phyloP scores from a whole-genome alignment of 805 yeast species.

The Yamadazyma philogaea region DNA sequence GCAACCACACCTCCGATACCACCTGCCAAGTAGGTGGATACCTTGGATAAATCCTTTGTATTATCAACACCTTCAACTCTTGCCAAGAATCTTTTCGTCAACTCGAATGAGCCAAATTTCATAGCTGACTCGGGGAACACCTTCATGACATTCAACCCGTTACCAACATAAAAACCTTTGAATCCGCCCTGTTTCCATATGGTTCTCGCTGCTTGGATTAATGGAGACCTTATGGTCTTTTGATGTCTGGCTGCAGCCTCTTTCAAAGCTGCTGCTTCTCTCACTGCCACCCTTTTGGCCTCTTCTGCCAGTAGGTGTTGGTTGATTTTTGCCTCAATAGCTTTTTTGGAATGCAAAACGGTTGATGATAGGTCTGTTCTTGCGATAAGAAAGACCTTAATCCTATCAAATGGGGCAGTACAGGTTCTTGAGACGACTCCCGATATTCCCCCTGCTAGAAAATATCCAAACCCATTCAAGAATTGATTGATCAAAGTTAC shows the following conservation, averaged over 20 bases:
- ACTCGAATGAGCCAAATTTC: constrained; percentile 94
- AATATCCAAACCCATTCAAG: constrained; percentile 82
- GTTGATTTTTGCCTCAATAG: constrained; percentile 19
- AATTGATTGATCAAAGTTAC: constrained; percentile 78
- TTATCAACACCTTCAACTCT: constrained; percentile 72
- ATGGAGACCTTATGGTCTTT: constrained; percentile 63
- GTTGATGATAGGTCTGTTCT: constrained; percentile 79
- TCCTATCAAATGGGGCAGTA: constrained; percentile 95
- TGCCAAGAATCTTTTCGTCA: constrained; percentile 73
- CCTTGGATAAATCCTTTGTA: constrained; percentile 63
- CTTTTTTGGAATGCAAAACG: constrained; percentile 53
- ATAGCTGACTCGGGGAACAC: constrained; percentile 97
- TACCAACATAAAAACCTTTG: constrained; percentile 87
- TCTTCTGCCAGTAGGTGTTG: constrained; percentile 3
- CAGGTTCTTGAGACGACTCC: constrained; percentile 95
- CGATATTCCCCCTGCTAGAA: constrained; percentile 90
- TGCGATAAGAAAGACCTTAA: constrained; percentile 91
- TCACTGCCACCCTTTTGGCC: constrained; percentile 10
- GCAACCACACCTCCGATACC: constrained; percentile 95
- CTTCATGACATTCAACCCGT: constrained; percentile 87
- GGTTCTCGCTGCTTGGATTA: constrained; percentile 74
- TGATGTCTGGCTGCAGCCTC: constrained; percentile 1
- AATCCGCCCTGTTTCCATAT: constrained; percentile 88
- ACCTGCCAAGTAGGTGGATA: constrained; percentile 87
- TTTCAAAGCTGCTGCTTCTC: constrained; percentile 10